Conservation (phyloP, 768 basidiomycete species). For the Hemileccinum impolitum region DNA sequence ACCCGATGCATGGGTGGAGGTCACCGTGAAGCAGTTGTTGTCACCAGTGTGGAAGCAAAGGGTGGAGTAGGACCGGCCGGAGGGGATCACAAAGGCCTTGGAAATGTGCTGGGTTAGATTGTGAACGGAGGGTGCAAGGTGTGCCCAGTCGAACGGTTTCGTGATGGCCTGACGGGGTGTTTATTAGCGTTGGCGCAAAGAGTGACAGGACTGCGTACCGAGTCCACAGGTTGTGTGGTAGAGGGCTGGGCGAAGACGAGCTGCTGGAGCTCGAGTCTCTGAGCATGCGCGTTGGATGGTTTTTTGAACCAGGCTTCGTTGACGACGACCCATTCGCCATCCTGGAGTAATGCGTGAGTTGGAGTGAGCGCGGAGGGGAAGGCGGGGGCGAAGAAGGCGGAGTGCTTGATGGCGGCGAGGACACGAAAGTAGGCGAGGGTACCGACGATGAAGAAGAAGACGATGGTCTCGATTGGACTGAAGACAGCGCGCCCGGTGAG, state of each 20-base stretch:
- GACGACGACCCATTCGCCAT: conserved; percentile 62
- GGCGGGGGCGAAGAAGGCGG: conserved; percentile 67
- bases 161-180: conserved; percentile 24
- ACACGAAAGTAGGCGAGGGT: conserved; percentile 96
- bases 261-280: conserved; percentile 69
- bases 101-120: conserved; percentile 52
- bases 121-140: conserved; percentile 41
- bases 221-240: conserved; percentile 32
- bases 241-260: conserved; percentile 57
- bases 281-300: conserved; percentile 25
- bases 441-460: conserved; percentile 82
- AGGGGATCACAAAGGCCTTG: conserved; percentile 35
- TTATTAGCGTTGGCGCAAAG: background rate
- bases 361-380: conserved; percentile 49
- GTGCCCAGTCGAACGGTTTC: conserved; percentile 34
- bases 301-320: conserved; percentile 50
- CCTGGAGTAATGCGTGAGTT: conserved; percentile 50
- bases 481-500: conserved; percentile 71
- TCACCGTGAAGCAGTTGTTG: conserved; percentile 40
- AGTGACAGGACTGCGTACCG: conserved; percentile 24
- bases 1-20: conserved; percentile 33
- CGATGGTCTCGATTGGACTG: conserved; percentile 86
- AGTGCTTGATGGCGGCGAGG: conserved; percentile 85
- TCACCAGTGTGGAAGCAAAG: conserved; percentile 44
- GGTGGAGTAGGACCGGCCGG: conserved; percentile 46